A percentile compares a stretch with the other conserved stretches of the same genome.
Conservation (phyloP, 177 flowering plant genomes). For the Viscum album region DNA sequence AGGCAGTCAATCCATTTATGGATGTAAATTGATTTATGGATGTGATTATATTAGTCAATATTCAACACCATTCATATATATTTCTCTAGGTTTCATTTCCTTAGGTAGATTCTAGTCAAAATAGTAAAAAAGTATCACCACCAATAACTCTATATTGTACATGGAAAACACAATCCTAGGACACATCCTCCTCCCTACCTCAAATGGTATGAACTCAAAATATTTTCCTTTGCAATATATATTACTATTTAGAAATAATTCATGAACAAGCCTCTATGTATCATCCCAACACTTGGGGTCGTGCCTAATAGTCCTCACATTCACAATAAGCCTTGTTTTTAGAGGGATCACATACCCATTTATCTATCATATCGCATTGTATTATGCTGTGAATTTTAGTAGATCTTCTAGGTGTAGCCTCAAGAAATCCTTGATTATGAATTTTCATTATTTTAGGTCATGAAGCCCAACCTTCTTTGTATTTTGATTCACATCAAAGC, state of each 20-base stretch:
- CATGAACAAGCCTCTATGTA: constrained; percentile 31
- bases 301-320: constrained; percentile 35
- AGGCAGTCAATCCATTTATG: no score
- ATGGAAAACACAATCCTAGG: constrained; percentile 30
- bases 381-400: constrained; percentile 29
- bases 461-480: no score
- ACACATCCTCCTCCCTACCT: constrained; percentile 38
- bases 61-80: no score
- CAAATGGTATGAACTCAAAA: constrained; percentile 38
- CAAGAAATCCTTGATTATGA: constrained; percentile 30
- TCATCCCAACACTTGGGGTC: constrained; percentile 29
- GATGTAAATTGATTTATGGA: no score
- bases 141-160: constrained; percentile 27
- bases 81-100: no score
- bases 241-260: constrained; percentile 27
- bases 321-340: constrained; percentile 26
- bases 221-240: constrained; percentile 33
- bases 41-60: no score
- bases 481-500: no score
- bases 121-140: constrained; percentile 32
- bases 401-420: constrained; percentile 38
- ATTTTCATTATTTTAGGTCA: constrained; percentile 29
- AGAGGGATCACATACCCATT: constrained; percentile 29
- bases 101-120: constrained; percentile 40
- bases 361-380: constrained; percentile 22